Base-by-base conservation (phyloP, 1,139 yeast species). In the Geotrichum cucujoidarum region DNA sequence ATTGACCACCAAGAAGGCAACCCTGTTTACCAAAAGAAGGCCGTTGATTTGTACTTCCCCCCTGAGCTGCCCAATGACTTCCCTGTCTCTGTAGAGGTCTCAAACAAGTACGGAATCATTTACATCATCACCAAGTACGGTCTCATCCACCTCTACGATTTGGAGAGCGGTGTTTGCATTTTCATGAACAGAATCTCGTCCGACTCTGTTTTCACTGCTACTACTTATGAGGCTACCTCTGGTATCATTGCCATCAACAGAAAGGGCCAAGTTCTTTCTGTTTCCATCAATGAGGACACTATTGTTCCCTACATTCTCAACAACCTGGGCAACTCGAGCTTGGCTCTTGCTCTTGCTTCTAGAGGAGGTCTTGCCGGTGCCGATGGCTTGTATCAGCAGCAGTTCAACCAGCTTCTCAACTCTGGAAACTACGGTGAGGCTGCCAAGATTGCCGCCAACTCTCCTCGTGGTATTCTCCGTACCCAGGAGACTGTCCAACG, bases 321-420 rank as follows among this genome's bases (percentile, higher is more conserved):
- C 60, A 88, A 88, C 66, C 76, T 92, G 57, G 80, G 92, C 48
- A 92, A 94, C 62, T 88, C 92, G 24, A 78, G 85, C 27, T 75
- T 94, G 61, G 98, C 97, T 2, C 74, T 94, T 54, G 76, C 92
- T 10, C 78, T 94, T 57, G 95, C 97, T 20, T 80, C 95, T 8
- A 85, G 97, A 69, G 97, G 97, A 62, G 95, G 96, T 1, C 78
- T 94, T 65, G 94, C 95, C 43, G 99, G 98, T 55, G 98, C 97
- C 40, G 98, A 92, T 66, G 83, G 82, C 62, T 76, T 94, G 55
- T 90, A 94, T 69, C 73, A 78, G 52, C 95, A 90, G 69, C 97
- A 90, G 69, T 94, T 94, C 70, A 95, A 89, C 65, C 82, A 80
- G 63, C 77, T 83, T 60, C 75, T 94, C 62, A 78, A 80, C 59